These are phyloP conservation scores for Alternaria novae-zelandiae DNA, from an alignment of 2,329 filamentous ascomycete species.

Conservation along the genomic window DNA sequence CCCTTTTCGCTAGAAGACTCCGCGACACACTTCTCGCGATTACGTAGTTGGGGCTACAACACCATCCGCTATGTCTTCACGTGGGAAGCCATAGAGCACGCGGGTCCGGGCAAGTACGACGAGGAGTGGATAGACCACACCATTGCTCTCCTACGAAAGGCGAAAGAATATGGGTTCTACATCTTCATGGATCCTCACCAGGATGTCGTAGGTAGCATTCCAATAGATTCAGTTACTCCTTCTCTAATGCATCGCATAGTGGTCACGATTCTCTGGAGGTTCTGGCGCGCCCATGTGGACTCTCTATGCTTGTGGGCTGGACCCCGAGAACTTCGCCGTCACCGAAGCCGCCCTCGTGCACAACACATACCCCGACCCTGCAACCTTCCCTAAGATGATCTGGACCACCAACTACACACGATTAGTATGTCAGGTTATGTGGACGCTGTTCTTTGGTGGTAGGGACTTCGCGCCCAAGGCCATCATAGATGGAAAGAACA, in stretches of 20 bases:
- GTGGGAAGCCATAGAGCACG: slow-evolving; percentile 97
- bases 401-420: slow-evolving; percentile 98
- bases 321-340: slow-evolving; percentile 81
- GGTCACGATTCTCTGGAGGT: slow-evolving; percentile 92
- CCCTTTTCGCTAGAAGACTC: slow-evolving; percentile 87
- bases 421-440: slow-evolving; percentile 85
- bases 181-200: slow-evolving; percentile 99
- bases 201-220: slow-evolving; percentile 74
- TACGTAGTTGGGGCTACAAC: slow-evolving; percentile 93
- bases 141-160: slow-evolving; percentile 80
- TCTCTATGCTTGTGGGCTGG: slow-evolving; percentile 88
- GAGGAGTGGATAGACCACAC: slow-evolving; percentile 93
- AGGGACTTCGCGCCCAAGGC: slow-evolving; percentile 94
- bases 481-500: slow-evolving; percentile 92
- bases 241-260: slow-evolving; percentile 58
- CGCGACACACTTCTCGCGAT: slow-evolving; percentile 80
- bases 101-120: slow-evolving; percentile 89
- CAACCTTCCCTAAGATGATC: slow-evolving; percentile 95
- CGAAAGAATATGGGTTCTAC: slow-evolving; percentile 91
- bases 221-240: neutral
- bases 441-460: slow-evolving; percentile 92
- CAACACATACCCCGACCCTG: slow-evolving; percentile 86
- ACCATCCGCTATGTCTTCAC: slow-evolving; percentile 96
- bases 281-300: slow-evolving; percentile 99
- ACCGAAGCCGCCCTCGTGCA: slow-evolving; percentile 95